Percentiles rank a stretch among this genome's conserved stretches.
Conservation (phyloP, 805 yeast species). For the Helenozyma baotianmanensis region DNA sequence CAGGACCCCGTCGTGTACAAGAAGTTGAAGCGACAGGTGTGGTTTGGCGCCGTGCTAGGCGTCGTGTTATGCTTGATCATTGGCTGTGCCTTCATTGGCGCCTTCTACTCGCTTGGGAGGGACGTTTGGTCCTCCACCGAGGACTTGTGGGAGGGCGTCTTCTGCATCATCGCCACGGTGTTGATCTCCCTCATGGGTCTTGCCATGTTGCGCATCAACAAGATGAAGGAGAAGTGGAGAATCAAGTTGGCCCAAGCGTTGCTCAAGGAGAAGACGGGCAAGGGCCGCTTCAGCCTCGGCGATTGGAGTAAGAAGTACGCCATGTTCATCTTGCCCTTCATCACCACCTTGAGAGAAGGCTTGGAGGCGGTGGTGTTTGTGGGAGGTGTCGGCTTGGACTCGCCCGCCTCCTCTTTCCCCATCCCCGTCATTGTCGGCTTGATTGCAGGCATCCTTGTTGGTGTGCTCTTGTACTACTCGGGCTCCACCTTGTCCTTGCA, state of each 20-base stretch:
- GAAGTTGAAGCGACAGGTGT: slow-evolving; percentile 70
- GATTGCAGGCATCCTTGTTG: slow-evolving; percentile 70
- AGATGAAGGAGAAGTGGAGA: slow-evolving; percentile 97
- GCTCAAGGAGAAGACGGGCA: slow-evolving; percentile 38
- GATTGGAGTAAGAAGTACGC: slow-evolving; percentile 68
- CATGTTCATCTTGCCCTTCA: slow-evolving; percentile 83
- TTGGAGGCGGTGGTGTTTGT: slow-evolving; percentile 47
- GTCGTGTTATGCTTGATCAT: slow-evolving; percentile 71
- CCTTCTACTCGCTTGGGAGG: slow-evolving; percentile 72
- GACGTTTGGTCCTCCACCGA: slow-evolving; percentile 87
- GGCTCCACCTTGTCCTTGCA: slow-evolving; percentile 83
- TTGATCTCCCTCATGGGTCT: slow-evolving; percentile 93
- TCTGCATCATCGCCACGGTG: slow-evolving; percentile 83
- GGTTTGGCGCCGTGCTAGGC: slow-evolving; percentile 78
- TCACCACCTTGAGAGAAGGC: slow-evolving; percentile 95
- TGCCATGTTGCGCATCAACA: slow-evolving; percentile 92
- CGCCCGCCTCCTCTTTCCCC: slow-evolving; percentile 60
- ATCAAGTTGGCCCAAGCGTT: slow-evolving; percentile 85
- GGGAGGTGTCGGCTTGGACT: slow-evolving; percentile 39
- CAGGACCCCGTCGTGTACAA: slow-evolving; percentile 51
- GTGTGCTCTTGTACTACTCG: slow-evolving; percentile 69
- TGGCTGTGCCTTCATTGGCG: slow-evolving; percentile 94
- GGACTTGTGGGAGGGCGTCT: slow-evolving; percentile 96
- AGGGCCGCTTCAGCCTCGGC: slow-evolving; percentile 47
- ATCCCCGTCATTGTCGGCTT: slow-evolving; percentile 89